These are phyloP conservation scores for Coniochaeta hoffmannii DNA, from an alignment of 2,329 filamentous ascomycete genomes.

Conservation along the genomic window DNA sequence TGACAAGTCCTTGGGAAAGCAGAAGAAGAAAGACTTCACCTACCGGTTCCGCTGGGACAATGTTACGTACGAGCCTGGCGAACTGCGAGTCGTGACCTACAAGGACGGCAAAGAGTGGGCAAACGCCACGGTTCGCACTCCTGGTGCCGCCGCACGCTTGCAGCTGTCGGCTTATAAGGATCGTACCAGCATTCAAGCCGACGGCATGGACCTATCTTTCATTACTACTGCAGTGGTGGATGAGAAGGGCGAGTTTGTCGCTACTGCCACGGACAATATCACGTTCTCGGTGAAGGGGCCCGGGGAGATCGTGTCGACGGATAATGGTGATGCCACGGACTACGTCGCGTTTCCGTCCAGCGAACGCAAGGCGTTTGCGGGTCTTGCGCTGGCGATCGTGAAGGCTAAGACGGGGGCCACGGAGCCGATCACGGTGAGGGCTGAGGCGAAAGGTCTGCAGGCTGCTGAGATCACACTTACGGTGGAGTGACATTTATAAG, in stretches of 20 bases:
- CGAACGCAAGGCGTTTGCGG: constrained; percentile 31
- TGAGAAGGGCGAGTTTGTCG: constrained; percentile 32
- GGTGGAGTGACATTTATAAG: neutral
- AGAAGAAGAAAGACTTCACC: constrained; percentile 23
- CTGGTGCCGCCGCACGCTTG: constrained; percentile 25
- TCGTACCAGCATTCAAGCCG: constrained; percentile 26
- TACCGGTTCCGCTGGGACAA: constrained; percentile 48
- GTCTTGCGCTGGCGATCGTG: constrained; percentile 32
- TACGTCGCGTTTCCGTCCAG: constrained; percentile 32
- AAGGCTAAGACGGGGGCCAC: constrained; percentile 16
- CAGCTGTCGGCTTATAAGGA: constrained; percentile 28
- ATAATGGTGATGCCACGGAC: constrained; percentile 42
- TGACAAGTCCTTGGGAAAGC: constrained; percentile 33
- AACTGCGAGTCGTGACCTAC: constrained; percentile 38
- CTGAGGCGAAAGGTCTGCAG: constrained; percentile 10
- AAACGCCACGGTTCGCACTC: constrained; percentile 29
- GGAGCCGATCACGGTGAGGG: constrained; percentile 13
- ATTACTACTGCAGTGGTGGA: constrained; percentile 38
- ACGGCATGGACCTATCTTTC: constrained; percentile 39
- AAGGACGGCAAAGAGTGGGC: constrained; percentile 41
- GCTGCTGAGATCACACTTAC: constrained; percentile 4
- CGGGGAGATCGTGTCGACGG: constrained; percentile 39
- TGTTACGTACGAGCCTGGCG: constrained; percentile 38
- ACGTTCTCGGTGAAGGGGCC: constrained; percentile 34
- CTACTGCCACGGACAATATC: constrained; percentile 31